A percentile compares a stretch with the other conserved stretches of the same genome.
Conservation (phyloP, 2,329 filamentous ascomycete species). For the Cadophora luteo-olivacea region DNA sequence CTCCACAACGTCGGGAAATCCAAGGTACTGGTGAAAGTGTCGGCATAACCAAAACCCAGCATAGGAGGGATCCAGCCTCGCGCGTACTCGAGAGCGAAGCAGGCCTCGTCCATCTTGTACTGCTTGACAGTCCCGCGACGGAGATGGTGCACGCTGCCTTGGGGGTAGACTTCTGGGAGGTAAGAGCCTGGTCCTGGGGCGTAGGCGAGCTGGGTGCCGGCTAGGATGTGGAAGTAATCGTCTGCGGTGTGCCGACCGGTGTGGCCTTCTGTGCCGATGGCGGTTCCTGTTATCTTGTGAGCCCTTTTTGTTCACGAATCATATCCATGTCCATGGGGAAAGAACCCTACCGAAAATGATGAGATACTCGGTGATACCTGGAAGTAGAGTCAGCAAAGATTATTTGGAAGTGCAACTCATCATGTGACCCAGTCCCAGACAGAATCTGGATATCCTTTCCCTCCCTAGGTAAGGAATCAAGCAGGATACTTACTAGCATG, state of each 20-base stretch:
- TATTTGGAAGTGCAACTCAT: background rate
- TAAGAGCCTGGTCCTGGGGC: slow-evolving; percentile 71
- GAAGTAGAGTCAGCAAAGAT: background rate
- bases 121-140: slow-evolving; percentile 76
- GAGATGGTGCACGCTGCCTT: slow-evolving; percentile 76
- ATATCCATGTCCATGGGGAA: background rate
- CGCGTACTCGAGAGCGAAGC: slow-evolving; percentile 85
- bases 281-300: slow-evolving; percentile 57
- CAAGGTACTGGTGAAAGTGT: slow-evolving; percentile 79
- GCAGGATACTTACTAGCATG: slow-evolving; percentile 72
- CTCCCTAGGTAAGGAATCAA: background rate
- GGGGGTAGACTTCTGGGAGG: slow-evolving; percentile 71
- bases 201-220: slow-evolving; percentile 79
- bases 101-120: slow-evolving; percentile 79
- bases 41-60: slow-evolving; percentile 88
- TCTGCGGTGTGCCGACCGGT: slow-evolving; percentile 87
- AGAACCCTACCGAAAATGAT: slow-evolving; percentile 73
- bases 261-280: slow-evolving; percentile 87
- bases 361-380: slow-evolving; percentile 83
- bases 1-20: slow-evolving; percentile 86
- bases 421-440: background rate
- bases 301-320: background rate
- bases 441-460: background rate
- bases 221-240: slow-evolving; percentile 93
- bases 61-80: slow-evolving; percentile 92